Percentiles rank a stretch among this genome's conserved stretches.
Conservation (phyloP, 2,329 filamentous ascomycete genomes). For the Hypoxylon sp. region DNA sequence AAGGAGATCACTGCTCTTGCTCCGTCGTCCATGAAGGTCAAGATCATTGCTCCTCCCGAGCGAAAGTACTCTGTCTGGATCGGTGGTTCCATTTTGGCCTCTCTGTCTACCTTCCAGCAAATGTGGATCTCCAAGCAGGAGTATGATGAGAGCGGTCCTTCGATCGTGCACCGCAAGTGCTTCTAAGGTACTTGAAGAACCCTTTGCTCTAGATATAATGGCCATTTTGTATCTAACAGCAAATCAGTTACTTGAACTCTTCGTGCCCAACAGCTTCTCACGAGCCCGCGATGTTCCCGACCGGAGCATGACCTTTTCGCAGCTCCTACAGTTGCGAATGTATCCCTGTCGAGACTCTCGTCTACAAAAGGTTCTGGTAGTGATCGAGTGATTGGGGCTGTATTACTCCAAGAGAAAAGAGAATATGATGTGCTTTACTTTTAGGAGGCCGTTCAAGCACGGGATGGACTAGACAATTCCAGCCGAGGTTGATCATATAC, state of each 20-base stretch:
- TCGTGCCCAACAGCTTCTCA: slow-evolving; percentile 48
- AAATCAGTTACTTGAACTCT: slow-evolving; percentile 40
- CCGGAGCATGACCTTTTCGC: slow-evolving; percentile 60
- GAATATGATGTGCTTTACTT: slow-evolving; percentile 63
- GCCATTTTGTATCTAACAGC: slow-evolving; percentile 7
- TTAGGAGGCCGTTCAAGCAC: slow-evolving; percentile 64
- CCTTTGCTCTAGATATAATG: neutral
- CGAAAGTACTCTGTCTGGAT: slow-evolving; percentile 99
- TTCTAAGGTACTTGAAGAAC: slow-evolving; percentile 82
- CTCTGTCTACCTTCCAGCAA: slow-evolving; percentile 99
- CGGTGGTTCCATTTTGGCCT: slow-evolving; percentile 99
- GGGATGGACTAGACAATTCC: slow-evolving; percentile 63
- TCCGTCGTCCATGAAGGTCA: slow-evolving; percentile 99
- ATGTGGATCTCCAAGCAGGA: slow-evolving; percentile 99
- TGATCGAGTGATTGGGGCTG: slow-evolving; percentile 64
- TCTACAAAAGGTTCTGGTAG: slow-evolving; percentile 69
- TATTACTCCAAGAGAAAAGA: slow-evolving; percentile 59
- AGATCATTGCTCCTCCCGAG: slow-evolving; percentile 99
- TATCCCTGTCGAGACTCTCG: slow-evolving; percentile 65
- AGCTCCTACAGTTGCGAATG: slow-evolving; percentile 60
- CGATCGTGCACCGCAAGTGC: slow-evolving; percentile 99
- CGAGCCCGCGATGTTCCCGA: slow-evolving; percentile 58
- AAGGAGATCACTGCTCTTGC: slow-evolving; percentile 99
- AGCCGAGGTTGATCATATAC: slow-evolving; percentile 70
- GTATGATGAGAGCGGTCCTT: slow-evolving; percentile 99